phyloP scores from a whole-genome alignment of 2,329 filamentous ascomycete genomes.

The Aspergillus transmontanensis region DNA sequence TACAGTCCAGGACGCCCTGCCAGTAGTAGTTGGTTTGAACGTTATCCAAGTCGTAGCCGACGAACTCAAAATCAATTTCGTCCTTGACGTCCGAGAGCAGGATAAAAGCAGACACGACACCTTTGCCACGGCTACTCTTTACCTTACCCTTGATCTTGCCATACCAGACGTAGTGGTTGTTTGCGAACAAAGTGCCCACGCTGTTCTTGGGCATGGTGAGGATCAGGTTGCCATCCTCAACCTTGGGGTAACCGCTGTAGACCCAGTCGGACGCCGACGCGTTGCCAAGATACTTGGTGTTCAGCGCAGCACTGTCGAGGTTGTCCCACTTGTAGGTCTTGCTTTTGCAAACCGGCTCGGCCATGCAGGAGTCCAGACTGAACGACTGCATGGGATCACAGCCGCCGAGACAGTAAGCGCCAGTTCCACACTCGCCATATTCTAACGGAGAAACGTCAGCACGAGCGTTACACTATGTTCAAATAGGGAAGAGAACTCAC shows the following conservation, averaged over 20 bases:
- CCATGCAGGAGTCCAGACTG: conserved; percentile 80
- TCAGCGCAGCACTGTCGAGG: conserved; percentile 69
- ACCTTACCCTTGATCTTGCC: conserved; percentile 84
- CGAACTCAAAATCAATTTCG: conserved; percentile 96
- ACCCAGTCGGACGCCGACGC: conserved; percentile 82
- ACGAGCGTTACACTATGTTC: conserved; percentile 8
- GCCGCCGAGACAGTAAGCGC: conserved; percentile 92
- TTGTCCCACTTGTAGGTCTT: conserved; percentile 73
- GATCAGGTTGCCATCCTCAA: conserved; percentile 65
- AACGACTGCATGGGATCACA: conserved; percentile 88
- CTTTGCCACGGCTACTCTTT: conserved; percentile 79
- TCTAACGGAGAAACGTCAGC: conserved; percentile 54
- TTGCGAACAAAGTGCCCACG: conserved; percentile 83
- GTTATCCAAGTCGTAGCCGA: conserved; percentile 74
- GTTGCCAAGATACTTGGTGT: conserved; percentile 85
- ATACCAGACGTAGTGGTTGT: conserved; percentile 93
- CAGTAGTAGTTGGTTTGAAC: conserved; percentile 97
- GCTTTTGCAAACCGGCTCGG: conserved; percentile 78
- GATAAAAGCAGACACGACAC: conserved; percentile 98
- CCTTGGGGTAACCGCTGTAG: conserved; percentile 72
- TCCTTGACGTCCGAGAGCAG: conserved; percentile 94
- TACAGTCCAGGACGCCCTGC: conserved; percentile 89
- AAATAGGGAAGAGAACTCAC: conserved; percentile 56
- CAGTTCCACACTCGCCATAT: conserved; percentile 89
- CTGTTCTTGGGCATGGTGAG: conserved; percentile 88